Base-by-base conservation (phyloP, 495 filamentous ascomycete genomes). In the Cudoniella acicularis region DNA sequence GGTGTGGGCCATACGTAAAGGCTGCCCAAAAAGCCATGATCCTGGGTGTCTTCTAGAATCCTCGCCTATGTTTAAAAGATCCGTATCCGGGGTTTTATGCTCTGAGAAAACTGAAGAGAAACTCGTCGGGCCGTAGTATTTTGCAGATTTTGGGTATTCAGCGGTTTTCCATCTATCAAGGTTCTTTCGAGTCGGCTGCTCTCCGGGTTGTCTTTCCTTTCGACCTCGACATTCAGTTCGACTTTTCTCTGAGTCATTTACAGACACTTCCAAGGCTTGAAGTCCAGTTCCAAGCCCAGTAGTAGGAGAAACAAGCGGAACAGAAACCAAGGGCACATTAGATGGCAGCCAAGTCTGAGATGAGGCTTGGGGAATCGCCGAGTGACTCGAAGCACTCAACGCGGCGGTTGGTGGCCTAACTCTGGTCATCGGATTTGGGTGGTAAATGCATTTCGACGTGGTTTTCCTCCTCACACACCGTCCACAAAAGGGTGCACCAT, bases 401-500 rank as follows among this genome's bases (percentile, higher is more conserved):
- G 41, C 25, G 27, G 8, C 25, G 11, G 18, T 0, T 18, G 48
- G 22, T 6, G 30, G 8, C 30, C 53, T 24, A 21, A 9, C 45
- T 57, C 23, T 56, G 3, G 65, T 65, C 65, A 67, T 67, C 9
- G 65, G 65, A 10, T 62, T 62, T 51, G 65, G 65, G 27, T 67
- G 65, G 43, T 67, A 67, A 21, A 63, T 54, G 52, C 65, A 67
- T 43, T 25, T 59, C 9, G 68, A 61, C 3, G 65, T 67, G 18
- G 71, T 77, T 17, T 70, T 68, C 42, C 73, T 75, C 42, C 65
- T 49, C 4, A 60, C 56, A 62, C 77, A 79, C 70, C 71, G 67
- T 21, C 74, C 73, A 61, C 78, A 82, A 2, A 71, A 64, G 0
- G 79, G 79, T n/a, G 67, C 56, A 23, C 65, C 70, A 60, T 81